Conservation (phyloP, 2,329 filamentous ascomycete genomes). For the Paracoccidioides brasiliensis region DNA sequence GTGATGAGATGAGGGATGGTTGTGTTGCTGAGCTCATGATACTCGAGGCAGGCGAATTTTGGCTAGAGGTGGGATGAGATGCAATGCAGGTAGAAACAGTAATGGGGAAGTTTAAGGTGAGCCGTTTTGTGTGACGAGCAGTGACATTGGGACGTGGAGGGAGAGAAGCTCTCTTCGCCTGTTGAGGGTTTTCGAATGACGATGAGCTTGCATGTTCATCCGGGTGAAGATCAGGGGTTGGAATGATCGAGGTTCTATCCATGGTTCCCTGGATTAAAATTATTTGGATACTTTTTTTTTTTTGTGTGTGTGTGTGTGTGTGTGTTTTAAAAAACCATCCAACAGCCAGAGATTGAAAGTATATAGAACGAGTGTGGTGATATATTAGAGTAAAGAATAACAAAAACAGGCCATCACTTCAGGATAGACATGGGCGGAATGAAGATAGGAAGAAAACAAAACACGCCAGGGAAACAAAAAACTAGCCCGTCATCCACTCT, state of each 20-base stretch:
- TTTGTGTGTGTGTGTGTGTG: too few relatives aligned
- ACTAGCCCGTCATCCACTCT: too few relatives aligned
- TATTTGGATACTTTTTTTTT: not conserved
- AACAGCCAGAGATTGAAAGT: too few relatives aligned
- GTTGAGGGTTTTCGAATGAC: slow-evolving; percentile 1
- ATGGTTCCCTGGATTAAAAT: slow-evolving; percentile 1
- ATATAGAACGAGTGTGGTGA: too few relatives aligned
- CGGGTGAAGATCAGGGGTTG: not conserved
- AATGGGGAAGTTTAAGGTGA: slow-evolving; percentile 37
- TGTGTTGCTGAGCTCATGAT: slow-evolving; percentile 23
- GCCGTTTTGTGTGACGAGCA: slow-evolving; percentile 31
- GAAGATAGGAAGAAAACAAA: too few relatives aligned
- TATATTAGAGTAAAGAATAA: too few relatives aligned
- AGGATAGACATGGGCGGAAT: too few relatives aligned
- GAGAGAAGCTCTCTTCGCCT: slow-evolving; percentile 19
- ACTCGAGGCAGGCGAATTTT: slow-evolving; percentile 18
- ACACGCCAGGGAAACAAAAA: too few relatives aligned
- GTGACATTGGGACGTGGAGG: slow-evolving; percentile 22
- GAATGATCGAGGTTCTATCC: not conserved
- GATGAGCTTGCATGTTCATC: not conserved
- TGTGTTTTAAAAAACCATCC: too few relatives aligned
- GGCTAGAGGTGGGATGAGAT: slow-evolving; percentile 12
- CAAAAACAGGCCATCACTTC: too few relatives aligned
- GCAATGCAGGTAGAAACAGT: slow-evolving; percentile 6
- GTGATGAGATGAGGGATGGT: slow-evolving; percentile 22